Percentiles rank a stretch among this genome's conserved stretches.
Evolutionary conservation across 1,139 yeast species (phyloP).

Genomic region (Pichia sp.): DNA sequence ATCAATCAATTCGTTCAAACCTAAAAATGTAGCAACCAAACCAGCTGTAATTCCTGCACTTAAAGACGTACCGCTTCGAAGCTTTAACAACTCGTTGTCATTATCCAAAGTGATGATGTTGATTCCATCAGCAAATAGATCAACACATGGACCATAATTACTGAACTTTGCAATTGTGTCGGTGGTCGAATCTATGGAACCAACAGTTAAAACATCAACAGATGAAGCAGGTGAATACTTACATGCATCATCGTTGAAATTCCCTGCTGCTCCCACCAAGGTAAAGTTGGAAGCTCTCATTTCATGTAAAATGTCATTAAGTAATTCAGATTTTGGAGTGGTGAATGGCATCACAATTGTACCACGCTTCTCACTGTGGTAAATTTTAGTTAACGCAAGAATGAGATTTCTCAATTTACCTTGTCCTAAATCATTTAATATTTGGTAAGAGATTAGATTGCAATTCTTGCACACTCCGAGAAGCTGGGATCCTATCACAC

Average conservation of each 20-base stretch:
- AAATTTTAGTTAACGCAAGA: conserved; percentile 61
- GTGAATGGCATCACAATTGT: conserved; percentile 79
- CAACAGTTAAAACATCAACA: conserved; percentile 66
- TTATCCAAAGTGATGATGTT: conserved; percentile 45
- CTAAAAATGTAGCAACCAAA: conserved; percentile 56
- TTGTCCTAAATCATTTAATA: conserved; percentile 56
- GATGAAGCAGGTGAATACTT: conserved; percentile 75
- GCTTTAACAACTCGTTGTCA: conserved; percentile 31
- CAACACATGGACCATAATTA: conserved; percentile 88
- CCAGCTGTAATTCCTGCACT: conserved; percentile 80
- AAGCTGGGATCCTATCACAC: conserved; percentile 46
- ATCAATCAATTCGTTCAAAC: not conserved
- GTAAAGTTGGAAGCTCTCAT: conserved; percentile 64
- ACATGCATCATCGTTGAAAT: conserved; percentile 69
- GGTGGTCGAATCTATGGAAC: conserved; percentile 70
- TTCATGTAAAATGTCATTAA: conserved; percentile 31
- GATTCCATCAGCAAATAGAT: conserved; percentile 76
- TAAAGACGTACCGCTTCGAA: conserved; percentile 79
- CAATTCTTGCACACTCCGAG: conserved; percentile 75
- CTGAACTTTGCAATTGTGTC: conserved; percentile 67
- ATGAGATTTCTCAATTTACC: conserved; percentile 62
- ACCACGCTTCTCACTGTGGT: conserved; percentile 38
- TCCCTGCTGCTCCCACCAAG: conserved; percentile 88
- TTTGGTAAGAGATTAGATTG: conserved; percentile 61
- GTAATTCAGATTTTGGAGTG: conserved; percentile 48